phyloP scores from a whole-genome alignment of 2,329 filamentous ascomycete species.

The Sclerotinia glacialis region DNA sequence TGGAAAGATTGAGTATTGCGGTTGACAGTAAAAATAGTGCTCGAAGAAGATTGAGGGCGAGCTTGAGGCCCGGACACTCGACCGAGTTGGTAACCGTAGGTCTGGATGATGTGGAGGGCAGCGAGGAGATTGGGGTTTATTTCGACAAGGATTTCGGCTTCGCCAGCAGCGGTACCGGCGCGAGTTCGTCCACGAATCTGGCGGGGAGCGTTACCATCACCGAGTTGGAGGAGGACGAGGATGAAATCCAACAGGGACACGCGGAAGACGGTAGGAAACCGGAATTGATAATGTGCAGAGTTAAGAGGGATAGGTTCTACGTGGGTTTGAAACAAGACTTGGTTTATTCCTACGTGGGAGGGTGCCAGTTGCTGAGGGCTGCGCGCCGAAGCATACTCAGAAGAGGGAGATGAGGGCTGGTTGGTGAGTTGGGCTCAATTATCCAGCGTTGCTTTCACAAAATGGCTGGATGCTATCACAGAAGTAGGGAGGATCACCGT shows the following conservation, averaged over 20 bases:
- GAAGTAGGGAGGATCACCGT: no score
- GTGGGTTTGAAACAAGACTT: conserved; percentile 19
- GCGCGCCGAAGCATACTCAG: conserved; percentile 27
- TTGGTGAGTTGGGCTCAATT: not conserved
- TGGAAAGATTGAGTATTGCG: conserved; percentile 35
- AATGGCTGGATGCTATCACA: not conserved
- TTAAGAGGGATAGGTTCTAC: conserved; percentile 35
- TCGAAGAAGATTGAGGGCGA: conserved; percentile 35
- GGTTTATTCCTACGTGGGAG: conserved; percentile 29
- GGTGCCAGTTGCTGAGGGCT: conserved; percentile 20
- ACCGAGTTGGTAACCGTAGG: conserved; percentile 31
- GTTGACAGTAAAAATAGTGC: conserved; percentile 36
- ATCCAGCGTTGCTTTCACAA: not conserved
- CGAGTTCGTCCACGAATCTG: not conserved
- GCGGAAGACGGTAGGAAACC: conserved; percentile 22
- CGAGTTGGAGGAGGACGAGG: conserved; percentile 15
- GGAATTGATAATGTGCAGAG: conserved; percentile 34
- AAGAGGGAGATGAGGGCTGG: not conserved
- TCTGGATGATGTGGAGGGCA: conserved; percentile 16
- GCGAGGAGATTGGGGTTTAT: conserved; percentile 27
- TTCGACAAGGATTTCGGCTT: conserved; percentile 33
- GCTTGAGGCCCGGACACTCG: conserved; percentile 37
- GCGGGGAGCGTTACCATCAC: not conserved
- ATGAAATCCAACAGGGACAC: not conserved
- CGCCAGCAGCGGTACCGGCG: not conserved